Conservation (phyloP, 2,329 filamentous ascomycete species). For the Microcera coccophila region DNA sequence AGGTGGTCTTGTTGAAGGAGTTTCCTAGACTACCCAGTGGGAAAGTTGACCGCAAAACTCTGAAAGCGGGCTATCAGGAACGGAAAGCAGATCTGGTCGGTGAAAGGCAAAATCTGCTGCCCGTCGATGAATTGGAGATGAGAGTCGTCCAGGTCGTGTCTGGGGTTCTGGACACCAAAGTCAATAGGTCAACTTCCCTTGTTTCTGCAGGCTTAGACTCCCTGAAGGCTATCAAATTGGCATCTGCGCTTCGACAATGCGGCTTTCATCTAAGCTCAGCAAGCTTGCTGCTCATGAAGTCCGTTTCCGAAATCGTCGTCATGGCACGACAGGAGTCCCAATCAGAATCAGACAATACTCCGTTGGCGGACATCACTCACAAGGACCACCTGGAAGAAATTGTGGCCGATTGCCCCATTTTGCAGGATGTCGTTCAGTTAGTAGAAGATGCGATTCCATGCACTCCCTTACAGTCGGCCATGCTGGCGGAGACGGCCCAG, state of each 20-base stretch:
- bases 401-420: constrained; percentile 11
- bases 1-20: constrained; percentile 59
- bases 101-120: constrained; percentile 7
- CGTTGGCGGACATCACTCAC: constrained; percentile 11
- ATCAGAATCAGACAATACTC: not conserved
- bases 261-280: constrained; percentile 56
- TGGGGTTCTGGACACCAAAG: constrained; percentile 36
- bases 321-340: constrained; percentile 6
- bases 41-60: constrained; percentile 68
- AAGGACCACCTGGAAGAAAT: constrained; percentile 17
- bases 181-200: constrained; percentile 42
- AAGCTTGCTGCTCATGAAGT: constrained; percentile 57
- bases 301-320: constrained; percentile 32
- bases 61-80: constrained; percentile 50
- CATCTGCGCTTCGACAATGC: constrained; percentile 56
- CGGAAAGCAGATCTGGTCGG: constrained; percentile 11
- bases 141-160: constrained; percentile 40
- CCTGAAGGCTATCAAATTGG: constrained; percentile 45
- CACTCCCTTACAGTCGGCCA: constrained; percentile 70
- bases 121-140: constrained; percentile 19
- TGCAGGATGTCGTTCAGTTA: constrained; percentile 18
- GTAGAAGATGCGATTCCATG: constrained; percentile 54
- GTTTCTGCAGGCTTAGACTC: constrained; percentile 62
- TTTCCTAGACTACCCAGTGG: constrained; percentile 79
- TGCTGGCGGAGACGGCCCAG: constrained; percentile 70